Base-by-base conservation (phyloP, 805 yeast species). In the Candida broadrunensis region DNA sequence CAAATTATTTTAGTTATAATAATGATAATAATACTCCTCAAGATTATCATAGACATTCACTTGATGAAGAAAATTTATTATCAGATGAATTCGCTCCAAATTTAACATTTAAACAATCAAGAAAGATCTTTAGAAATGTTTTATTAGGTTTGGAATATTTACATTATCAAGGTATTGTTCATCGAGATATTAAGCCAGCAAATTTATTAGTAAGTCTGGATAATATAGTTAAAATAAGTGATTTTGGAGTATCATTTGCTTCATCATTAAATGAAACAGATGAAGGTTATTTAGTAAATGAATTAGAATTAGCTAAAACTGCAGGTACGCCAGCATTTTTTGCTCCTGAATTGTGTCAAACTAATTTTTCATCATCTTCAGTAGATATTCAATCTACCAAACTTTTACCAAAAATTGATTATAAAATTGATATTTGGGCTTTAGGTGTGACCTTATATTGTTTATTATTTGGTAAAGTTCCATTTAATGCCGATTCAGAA, bases 281-380 rank as follows among this genome's bases (percentile, higher is more conserved):
- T 37, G 79, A 77, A 21, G 67, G 66, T 13, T 58, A 60, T 42
- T 45, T 59, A 19, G 57, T 66, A 16, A 57, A 58, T 43, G 97
- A 89, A 46, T 67, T 81, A 41, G 97, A 91, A 52, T 70, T 91
- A 46, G 95, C 97, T 1, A 91, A 90, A 61, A 91, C 98, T 0
- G 98, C 95, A 0, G 99, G 98, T 4, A 91, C 98, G 0, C 98
- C 98, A 2, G 97, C 97, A 0, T 91, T 91, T 60, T 83, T 89
- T 54, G 96, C 98, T 0, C 97, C 97, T 0, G 99, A 93, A 58
- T 71, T 90, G 35, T 90, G 97, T 56, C 73, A 75, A 39, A 81
- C 85, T 1, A 78, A 75, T 41, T 74, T 61, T 38, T 49, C 61
- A 12, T 35, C 56, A 6, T 42, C 54, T 3, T 56, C 63, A 1